Conservation (phyloP, 495 filamentous ascomycete species). For the Xylaria intraflava region DNA sequence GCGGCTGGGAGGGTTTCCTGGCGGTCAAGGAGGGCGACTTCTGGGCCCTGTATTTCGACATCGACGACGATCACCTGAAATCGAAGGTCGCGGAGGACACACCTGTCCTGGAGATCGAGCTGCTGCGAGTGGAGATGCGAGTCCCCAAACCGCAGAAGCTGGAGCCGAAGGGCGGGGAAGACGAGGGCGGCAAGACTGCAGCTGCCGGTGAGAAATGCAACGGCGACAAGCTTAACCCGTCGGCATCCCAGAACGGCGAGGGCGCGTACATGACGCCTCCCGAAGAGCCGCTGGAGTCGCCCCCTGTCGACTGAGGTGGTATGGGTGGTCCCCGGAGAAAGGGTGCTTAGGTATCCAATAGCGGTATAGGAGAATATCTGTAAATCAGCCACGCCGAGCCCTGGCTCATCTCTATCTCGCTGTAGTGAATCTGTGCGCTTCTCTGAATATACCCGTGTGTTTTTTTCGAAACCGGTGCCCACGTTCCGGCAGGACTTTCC, state of each 20-base stretch:
- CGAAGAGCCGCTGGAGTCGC: slow-evolving; percentile 11
- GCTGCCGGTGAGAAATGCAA: not conserved
- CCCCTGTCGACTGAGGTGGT: slow-evolving; percentile 5
- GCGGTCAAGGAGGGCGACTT: slow-evolving; percentile 36
- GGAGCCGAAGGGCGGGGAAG: slow-evolving; percentile 1
- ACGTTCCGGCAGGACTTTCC: no score
- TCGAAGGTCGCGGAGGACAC: slow-evolving; percentile 25
- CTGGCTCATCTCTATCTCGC: not conserved
- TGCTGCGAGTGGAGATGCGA: slow-evolving; percentile 37
- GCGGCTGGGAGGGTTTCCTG: slow-evolving; percentile 47
- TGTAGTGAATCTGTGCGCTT: not conserved
- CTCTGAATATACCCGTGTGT: not conserved
- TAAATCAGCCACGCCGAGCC: slow-evolving; percentile 3
- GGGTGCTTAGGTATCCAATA: not conserved
- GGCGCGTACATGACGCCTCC: not conserved
- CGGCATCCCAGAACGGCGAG: slow-evolving; percentile 7
- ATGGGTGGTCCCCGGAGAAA: not conserved
- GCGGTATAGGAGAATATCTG: not conserved
- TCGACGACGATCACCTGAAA: slow-evolving; percentile 37
- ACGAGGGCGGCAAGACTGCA: not conserved
- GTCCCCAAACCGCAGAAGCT: slow-evolving; percentile 16
- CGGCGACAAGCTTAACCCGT: slow-evolving; percentile 4
- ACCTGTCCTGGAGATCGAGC: slow-evolving; percentile 36
- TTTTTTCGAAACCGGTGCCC: no score
- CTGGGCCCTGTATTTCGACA: slow-evolving; percentile 46